These are phyloP conservation scores for Raffaelea ambrosiae DNA, from an alignment of 2,329 filamentous ascomycete genomes.

Conservation along the genomic window DNA sequence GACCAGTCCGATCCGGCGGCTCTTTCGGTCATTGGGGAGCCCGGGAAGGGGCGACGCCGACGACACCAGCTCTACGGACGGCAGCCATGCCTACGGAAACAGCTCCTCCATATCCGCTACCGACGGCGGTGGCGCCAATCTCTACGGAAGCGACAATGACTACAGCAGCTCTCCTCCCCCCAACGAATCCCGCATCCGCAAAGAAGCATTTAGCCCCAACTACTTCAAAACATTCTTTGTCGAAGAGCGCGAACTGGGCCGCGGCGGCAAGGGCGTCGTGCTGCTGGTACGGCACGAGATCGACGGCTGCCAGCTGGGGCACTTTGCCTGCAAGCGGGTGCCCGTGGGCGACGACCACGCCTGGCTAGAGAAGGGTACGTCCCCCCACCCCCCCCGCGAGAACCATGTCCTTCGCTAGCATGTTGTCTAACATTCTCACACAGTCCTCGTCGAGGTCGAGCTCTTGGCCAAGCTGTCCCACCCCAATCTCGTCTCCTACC, in stretches of 20 bases:
- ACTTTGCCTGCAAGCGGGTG: slow-evolving; percentile 95
- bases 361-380: slow-evolving; percentile 74
- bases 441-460: slow-evolving; percentile 84
- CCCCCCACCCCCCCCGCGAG: not conserved
- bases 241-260: slow-evolving; percentile 76
- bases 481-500: slow-evolving; percentile 91
- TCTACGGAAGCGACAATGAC: slow-evolving; percentile 15
- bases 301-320: slow-evolving; percentile 77
- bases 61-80: slow-evolving; percentile 5
- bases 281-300: slow-evolving; percentile 88
- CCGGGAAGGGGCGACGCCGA: not conserved
- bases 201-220: slow-evolving; percentile 79
- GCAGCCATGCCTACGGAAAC: slow-evolving; percentile 28
- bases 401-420: not conserved
- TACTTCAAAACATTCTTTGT: slow-evolving; percentile 94
- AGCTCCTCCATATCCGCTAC: too few relatives aligned
- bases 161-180: too few relatives aligned
- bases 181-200: slow-evolving; percentile 78
- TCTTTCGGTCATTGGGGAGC: slow-evolving; percentile 33
- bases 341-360: slow-evolving; percentile 90
- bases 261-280: slow-evolving; percentile 91
- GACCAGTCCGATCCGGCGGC: slow-evolving; percentile 42
- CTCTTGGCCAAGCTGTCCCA: slow-evolving; percentile 86
- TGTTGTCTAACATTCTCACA: not conserved
- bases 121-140: too few relatives aligned